Percentiles rank a stretch among this genome's conserved stretches.
Evolutionary conservation across 2,329 filamentous ascomycete genomes (phyloP).

Genomic region (Pezicula radicicola): DNA sequence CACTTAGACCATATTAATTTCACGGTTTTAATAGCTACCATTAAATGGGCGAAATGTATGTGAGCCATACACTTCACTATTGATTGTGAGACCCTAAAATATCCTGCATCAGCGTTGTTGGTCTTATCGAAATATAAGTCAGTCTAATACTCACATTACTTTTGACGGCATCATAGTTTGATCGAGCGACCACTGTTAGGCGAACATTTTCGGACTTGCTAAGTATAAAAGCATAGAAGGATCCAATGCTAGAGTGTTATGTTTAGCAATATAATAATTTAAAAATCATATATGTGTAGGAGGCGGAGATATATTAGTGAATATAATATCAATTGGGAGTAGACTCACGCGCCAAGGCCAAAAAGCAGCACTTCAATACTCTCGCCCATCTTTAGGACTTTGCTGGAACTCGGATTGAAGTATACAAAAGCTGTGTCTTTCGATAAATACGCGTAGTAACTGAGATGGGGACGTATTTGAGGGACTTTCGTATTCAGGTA

Average conservation of each 20-base stretch:
- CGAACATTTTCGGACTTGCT: slow-evolving; percentile 38
- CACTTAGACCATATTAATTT: neutral
- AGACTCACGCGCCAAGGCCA: too few relatives aligned
- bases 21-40: slow-evolving; percentile 25
- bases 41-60: slow-evolving; percentile 46
- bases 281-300: too few relatives aligned
- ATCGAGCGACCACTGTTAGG: slow-evolving; percentile 59
- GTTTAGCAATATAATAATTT: too few relatives aligned
- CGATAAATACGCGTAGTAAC: too few relatives aligned
- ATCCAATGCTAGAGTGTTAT: slow-evolving; percentile 43
- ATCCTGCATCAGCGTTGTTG: slow-evolving; percentile 4
- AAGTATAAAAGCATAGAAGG: slow-evolving; percentile 55
- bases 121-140: slow-evolving; percentile 27
- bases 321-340: too few relatives aligned
- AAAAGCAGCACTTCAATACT: too few relatives aligned
- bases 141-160: slow-evolving; percentile 38
- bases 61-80: slow-evolving; percentile 52
- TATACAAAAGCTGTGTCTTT: too few relatives aligned
- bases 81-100: slow-evolving; percentile 42
- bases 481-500: too few relatives aligned
- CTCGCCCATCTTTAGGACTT: too few relatives aligned
- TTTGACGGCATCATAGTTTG: slow-evolving; percentile 55
- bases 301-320: too few relatives aligned
- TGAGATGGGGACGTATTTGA: too few relatives aligned
- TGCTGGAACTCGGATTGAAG: too few relatives aligned